Evolutionary conservation across 768 basidiomycete species (phyloP), one percentile per base, ranked within the genome.

Genomic region (Suillus clintonianus): DNA sequence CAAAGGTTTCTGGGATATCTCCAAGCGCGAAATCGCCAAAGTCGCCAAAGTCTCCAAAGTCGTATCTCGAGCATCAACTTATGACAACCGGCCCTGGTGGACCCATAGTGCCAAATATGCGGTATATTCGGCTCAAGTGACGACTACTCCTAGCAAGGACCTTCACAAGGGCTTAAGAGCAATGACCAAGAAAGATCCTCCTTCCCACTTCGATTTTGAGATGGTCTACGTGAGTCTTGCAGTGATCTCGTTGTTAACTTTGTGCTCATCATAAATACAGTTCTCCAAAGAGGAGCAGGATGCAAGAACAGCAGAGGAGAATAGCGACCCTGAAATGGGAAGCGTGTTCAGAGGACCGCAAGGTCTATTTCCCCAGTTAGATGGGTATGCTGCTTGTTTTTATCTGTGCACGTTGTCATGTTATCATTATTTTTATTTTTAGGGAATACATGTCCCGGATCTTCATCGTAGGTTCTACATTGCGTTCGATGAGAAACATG

Each of bases 151-250:
- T 17, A 83, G 84, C 63, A 80, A 84, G 73, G 89, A 88, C 72
- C 77, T 89, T 63, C 77, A 82, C 3, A 72, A 78, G 11, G 95
- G 96, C 73, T 78, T 97, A 34, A 83, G 89, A 66, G 80, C 92
- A 59, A 90, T 92, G 0, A 97, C 95, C 9, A 96, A 96, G 84
- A 98, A 98, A 80, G 87, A 90, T 60, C 90, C 92, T 0, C 95
- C 95, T 0, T 80, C 77, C 3, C 83, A 79, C 62, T 84, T 94
- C 73, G 86, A 82, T 62, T 89, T 90, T 60, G 87, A 92, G 68
- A 81, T 97, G 15, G 92, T 97, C 56, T 96, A 92, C 78, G 90
- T 92, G 62, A 68, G 86, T 75, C 8, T 41, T 51, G 32, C 9
- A n/a, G 10, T 22, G 6, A 39, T 51, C 11, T 17, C 51, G 13